Percentiles rank a stretch among this genome's conserved stretches.
These are phyloP conservation scores for Arthrobotrys musiformis DNA, from an alignment of 2,329 filamentous ascomycete genomes.

Conservation along the genomic window DNA sequence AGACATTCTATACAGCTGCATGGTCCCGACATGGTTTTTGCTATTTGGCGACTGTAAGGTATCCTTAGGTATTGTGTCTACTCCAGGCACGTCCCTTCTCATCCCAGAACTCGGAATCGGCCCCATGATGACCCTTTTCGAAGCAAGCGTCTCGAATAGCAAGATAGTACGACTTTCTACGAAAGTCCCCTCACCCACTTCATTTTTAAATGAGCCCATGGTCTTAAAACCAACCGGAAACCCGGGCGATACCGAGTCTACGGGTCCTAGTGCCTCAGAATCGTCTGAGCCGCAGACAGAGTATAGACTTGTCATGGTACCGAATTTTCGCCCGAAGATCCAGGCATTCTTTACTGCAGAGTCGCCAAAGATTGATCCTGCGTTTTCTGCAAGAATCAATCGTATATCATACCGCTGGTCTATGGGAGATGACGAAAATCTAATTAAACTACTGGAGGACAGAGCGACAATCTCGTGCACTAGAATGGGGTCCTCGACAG, in stretches of 20 bases:
- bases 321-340: too few relatives aligned
- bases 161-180: conserved; percentile 15
- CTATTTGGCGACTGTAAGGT: conserved; percentile 8
- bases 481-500: background rate
- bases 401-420: conserved; percentile 25
- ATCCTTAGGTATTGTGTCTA: conserved; percentile 18
- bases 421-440: background rate
- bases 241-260: background rate
- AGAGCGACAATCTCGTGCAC: conserved; percentile 7
- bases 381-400: background rate
- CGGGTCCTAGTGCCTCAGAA: background rate
- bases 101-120: background rate
- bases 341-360: too few relatives aligned
- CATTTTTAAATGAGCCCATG: background rate
- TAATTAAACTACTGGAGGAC: conserved; percentile 12
- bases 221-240: background rate
- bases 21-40: conserved; percentile 56
- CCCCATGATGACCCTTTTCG: background rate
- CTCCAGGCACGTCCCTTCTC: background rate
- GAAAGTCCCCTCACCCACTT: background rate
- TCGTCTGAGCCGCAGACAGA: background rate
- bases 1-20: conserved; percentile 49
- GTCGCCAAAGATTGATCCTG: background rate
- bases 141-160: background rate
- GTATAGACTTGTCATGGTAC: background rate